phyloP scores from a whole-genome alignment of 257 asterid species.

The Solanum etuberosum region DNA sequence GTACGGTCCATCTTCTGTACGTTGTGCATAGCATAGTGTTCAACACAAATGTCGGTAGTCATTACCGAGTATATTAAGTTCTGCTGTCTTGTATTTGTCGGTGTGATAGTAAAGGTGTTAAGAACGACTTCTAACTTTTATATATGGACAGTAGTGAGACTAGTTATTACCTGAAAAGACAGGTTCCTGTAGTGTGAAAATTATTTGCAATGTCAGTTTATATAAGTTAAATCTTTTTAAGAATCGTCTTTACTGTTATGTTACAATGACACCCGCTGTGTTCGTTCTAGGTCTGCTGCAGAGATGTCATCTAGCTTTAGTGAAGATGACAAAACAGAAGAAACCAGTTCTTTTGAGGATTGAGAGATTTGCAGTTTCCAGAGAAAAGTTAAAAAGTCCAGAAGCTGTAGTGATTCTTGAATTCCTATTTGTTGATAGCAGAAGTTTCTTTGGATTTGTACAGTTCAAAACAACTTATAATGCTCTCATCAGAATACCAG shows the following conservation, averaged over 20 bases:
- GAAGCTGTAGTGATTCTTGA: neutral
- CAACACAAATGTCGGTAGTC: neutral
- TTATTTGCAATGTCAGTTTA: neutral
- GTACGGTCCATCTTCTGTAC: neutral
- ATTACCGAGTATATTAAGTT: neutral
- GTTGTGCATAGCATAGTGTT: neutral
- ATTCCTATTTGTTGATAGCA: neutral
- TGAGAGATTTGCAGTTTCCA: conserved; percentile 4
- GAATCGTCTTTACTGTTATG: neutral
- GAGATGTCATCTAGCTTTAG: conserved; percentile 60
- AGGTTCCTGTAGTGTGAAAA: neutral
- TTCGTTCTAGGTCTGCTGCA: conserved; percentile 29
- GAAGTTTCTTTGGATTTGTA: neutral
- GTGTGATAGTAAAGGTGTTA: neutral
- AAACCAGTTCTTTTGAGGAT: conserved; percentile 50
- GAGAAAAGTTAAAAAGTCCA: neutral
- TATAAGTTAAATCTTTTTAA: neutral
- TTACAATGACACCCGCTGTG: neutral
- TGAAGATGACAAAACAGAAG: conserved; percentile 58
- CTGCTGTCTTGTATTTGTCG: neutral
- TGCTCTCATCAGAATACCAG: neutral
- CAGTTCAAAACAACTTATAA: neutral
- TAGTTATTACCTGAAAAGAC: neutral
- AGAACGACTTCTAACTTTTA: neutral
- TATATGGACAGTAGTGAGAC: neutral